Percentiles rank a stretch among this genome's conserved stretches.
phyloP scores from a whole-genome alignment of 495 filamentous ascomycete genomes.

The Ramalina intermedia region DNA sequence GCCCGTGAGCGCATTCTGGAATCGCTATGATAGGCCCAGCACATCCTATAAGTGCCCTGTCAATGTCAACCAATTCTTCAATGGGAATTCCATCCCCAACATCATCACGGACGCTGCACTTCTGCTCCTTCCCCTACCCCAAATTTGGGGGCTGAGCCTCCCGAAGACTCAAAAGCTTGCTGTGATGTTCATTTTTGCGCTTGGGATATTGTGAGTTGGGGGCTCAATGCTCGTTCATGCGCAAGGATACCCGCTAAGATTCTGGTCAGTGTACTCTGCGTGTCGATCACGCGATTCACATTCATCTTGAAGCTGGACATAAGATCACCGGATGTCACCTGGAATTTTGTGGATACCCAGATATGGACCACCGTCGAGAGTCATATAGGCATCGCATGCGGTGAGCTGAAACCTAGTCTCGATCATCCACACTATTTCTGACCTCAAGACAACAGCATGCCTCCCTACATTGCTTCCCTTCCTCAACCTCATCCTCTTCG shows the following conservation, averaged over 20 bases:
- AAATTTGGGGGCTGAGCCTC: slow-evolving; percentile 9
- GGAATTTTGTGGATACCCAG: slow-evolving; percentile 1
- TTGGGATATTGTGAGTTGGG: slow-evolving; percentile 7
- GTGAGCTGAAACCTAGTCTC: background rate
- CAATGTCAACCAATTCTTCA: slow-evolving; percentile 10
- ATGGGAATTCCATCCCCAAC: slow-evolving; percentile 20
- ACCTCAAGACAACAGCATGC: background rate
- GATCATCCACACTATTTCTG: background rate
- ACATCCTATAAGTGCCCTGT: background rate
- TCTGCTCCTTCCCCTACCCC: slow-evolving; percentile 9
- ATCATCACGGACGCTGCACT: slow-evolving; percentile 21
- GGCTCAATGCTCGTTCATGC: background rate
- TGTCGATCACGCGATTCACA: slow-evolving; percentile 1
- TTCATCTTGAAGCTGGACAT: background rate
- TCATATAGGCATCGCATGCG: slow-evolving; percentile 1
- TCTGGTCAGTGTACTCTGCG: background rate
- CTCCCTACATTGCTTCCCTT: background rate
- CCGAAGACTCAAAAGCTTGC: slow-evolving; percentile 1
- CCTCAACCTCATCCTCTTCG: background rate
- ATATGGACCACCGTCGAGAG: slow-evolving; percentile 5
- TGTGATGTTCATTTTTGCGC: slow-evolving; percentile 6
- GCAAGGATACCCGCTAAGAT: background rate
- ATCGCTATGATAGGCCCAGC: background rate
- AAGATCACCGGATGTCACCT: background rate
- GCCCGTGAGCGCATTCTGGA: slow-evolving; percentile 1